Base-by-base conservation (phyloP, 1,284 basidiomycete genomes). In the Flammula alnicola region DNA sequence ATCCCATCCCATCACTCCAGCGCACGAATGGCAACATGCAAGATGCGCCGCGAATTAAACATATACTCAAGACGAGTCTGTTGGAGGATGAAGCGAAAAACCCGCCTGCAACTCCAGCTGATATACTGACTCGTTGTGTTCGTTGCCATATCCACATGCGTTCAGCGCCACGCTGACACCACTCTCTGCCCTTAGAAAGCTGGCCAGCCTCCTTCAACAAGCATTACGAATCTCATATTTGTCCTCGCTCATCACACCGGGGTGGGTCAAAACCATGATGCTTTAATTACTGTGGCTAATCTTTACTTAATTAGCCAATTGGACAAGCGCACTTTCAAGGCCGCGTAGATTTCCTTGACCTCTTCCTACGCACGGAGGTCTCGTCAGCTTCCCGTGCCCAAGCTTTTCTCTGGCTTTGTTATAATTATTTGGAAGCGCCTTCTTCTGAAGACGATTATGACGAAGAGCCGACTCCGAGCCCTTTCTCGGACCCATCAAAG, bases 1-100 rank as follows among this genome's bases (percentile, higher is more conserved):
- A 93, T 63, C 88, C 91, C 6, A 78, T 94, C 9, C 90, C 91
- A 22, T 81, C 82, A 10, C 73, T 94, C n/a, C 89, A 93, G 63
- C 81, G 82, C 58, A 86, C 86, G 4, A 76, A 81, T 48, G 83
- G 84, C 12, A 89, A 90, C 65, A 76, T 92, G 53, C 88, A 91
- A 61, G 91, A 93, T 64, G 88, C 88, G 4, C 89, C 90, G 17
- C 77, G 91, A 44, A 88, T 93, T 67, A 88, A 88, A 63, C 78
- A 80, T 47, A 77, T 81, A 27, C 71, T 88, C 44, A 87, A 85
- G 62, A 77, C 76, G 5, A 75, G 77, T 36, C 59, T 78, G 14
- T 66, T 84, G 26, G 78, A 70, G 54, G 61, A 60, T 30, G 79
- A 79, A 57, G 47, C 59, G 6, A 70, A 61, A 30, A 62, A 65